phyloP scores from a whole-genome alignment of 805 yeast species.

The Cyberlindnera veronae region DNA sequence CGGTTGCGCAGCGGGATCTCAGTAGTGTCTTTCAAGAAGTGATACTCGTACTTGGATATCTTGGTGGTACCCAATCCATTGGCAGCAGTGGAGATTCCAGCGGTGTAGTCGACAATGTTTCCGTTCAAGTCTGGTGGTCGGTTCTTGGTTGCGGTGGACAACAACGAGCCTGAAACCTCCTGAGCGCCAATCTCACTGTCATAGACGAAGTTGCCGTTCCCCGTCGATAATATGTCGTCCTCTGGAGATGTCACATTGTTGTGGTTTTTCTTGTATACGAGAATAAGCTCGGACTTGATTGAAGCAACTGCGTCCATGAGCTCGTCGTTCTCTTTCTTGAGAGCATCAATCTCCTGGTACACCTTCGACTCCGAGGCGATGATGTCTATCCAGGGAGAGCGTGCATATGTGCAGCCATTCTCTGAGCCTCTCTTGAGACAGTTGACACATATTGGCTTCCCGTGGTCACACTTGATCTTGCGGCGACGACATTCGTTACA shows the following conservation, averaged over 20 bases:
- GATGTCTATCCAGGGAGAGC: conserved; percentile 24
- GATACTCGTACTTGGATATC: conserved; percentile 14
- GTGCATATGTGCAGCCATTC: conserved; percentile 15
- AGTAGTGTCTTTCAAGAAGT: conserved; percentile 18
- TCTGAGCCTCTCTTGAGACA: conserved; percentile 17
- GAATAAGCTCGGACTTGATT: conserved; percentile 14
- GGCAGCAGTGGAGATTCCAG: too few relatives aligned
- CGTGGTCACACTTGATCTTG: conserved; percentile 24
- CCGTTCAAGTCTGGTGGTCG: too few relatives aligned
- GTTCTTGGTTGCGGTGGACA: conserved; percentile 1
- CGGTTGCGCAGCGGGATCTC: conserved; percentile 18
- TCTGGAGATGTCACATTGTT: conserved; percentile 8
- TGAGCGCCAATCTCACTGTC: conserved; percentile 6
- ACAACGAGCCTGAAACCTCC: conserved; percentile 6
- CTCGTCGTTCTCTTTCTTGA: conserved; percentile 20
- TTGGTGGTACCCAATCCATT: too few relatives aligned
- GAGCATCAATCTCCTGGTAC: conserved; percentile 20
- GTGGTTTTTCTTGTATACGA: conserved; percentile 16
- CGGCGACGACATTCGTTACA: conserved; percentile 23
- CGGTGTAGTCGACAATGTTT: too few relatives aligned
- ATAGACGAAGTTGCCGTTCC: conserved; percentile 4
- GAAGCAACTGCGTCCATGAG: conserved; percentile 15
- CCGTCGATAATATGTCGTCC: conserved; percentile 11
- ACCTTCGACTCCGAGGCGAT: conserved; percentile 20
- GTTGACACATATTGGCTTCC: conserved; percentile 19